A percentile compares a stretch with the other conserved stretches of the same genome.
phyloP scores from a whole-genome alignment of 2,329 filamentous ascomycete genomes.

The Hypoxylon rubiginosum region DNA sequence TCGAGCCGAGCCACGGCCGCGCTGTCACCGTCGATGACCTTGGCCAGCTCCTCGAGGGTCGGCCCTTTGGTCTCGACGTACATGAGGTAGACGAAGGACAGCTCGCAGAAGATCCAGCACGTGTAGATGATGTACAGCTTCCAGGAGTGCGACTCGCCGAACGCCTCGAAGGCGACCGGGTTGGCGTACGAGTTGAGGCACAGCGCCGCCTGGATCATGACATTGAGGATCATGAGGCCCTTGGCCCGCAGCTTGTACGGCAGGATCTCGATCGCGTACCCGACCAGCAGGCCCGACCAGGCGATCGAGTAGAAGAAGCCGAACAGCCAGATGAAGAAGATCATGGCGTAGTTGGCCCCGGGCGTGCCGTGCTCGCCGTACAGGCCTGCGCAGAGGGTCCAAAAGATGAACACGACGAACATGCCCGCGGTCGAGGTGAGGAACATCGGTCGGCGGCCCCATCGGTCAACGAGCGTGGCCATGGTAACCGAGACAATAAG shows the following conservation, averaged over 20 bases:
- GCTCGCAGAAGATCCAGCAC: slow-evolving; percentile 68
- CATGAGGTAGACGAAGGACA: slow-evolving; percentile 68
- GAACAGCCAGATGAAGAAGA: slow-evolving; percentile 65
- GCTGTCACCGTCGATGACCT: slow-evolving; percentile 74
- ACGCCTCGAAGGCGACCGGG: slow-evolving; percentile 65
- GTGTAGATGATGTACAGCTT: slow-evolving; percentile 71
- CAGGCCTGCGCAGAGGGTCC: slow-evolving; percentile 62
- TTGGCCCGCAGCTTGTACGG: slow-evolving; percentile 65
- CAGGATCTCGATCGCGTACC: slow-evolving; percentile 66
- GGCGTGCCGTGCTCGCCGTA: slow-evolving; percentile 57
- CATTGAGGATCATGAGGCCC: slow-evolving; percentile 69
- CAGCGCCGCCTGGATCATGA: slow-evolving; percentile 67
- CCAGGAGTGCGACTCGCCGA: slow-evolving; percentile 60
- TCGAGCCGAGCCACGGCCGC: slow-evolving; percentile 63
- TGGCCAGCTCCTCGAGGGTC: slow-evolving; percentile 75
- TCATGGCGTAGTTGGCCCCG: slow-evolving; percentile 58
- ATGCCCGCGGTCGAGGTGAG: slow-evolving; percentile 60
- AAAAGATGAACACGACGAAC: slow-evolving; percentile 64
- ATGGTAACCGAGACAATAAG: slow-evolving; percentile 65
- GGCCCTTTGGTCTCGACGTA: slow-evolving; percentile 73
- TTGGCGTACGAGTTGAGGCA: slow-evolving; percentile 69
- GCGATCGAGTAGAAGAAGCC: slow-evolving; percentile 66
- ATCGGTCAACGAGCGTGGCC: slow-evolving; percentile 67
- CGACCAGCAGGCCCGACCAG: slow-evolving; percentile 69
- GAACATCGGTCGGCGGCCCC: slow-evolving; percentile 70